Percentiles rank a stretch among this genome's conserved stretches.
Evolutionary conservation across 345 rosid genomes (phyloP).

Genomic region (Orychophragmus violaceus): DNA sequence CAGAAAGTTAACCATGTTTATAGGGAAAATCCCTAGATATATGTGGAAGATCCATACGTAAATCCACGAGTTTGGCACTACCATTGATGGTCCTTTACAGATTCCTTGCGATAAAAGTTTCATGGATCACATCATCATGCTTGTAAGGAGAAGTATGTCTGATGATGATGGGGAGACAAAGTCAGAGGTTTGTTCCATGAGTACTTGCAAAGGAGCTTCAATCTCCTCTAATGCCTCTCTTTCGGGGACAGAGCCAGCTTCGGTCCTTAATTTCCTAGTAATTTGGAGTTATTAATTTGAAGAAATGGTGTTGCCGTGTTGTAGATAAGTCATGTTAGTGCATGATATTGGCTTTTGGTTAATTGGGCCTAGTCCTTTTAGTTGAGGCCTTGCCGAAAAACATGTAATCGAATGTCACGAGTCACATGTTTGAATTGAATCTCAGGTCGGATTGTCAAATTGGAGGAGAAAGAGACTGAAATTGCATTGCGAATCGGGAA

Average conservation of each 20-base stretch:
- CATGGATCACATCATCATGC: conserved; percentile 30
- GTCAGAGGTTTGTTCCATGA: conserved; percentile 15
- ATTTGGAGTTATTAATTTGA: neutral
- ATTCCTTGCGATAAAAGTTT: conserved; percentile 43
- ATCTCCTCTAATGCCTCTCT: conserved; percentile 20
- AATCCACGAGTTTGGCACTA: conserved; percentile 27
- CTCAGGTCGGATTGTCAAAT: conserved; percentile 15
- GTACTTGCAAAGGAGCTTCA: conserved; percentile 26
- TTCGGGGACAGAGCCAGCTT: conserved; percentile 12
- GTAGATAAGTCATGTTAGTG: no score
- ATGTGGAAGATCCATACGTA: neutral
- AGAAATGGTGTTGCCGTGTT: conserved; percentile 1
- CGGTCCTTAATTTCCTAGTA: conserved; percentile 17
- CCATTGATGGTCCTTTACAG: conserved; percentile 35
- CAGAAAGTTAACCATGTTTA: neutral
- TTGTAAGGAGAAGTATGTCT: conserved; percentile 30
- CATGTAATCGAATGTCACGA: neutral
- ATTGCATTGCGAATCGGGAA: conserved; percentile 16
- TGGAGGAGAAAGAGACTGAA: conserved; percentile 4
- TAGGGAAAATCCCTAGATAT: neutral
- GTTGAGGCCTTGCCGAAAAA: neutral
- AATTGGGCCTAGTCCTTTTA: conserved; percentile 1
- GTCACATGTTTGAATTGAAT: neutral
- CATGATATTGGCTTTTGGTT: neutral
- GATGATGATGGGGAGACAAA: conserved; percentile 10